Conservation (phyloP, 441 rosid genomes). For the Populus hybrid region DNA sequence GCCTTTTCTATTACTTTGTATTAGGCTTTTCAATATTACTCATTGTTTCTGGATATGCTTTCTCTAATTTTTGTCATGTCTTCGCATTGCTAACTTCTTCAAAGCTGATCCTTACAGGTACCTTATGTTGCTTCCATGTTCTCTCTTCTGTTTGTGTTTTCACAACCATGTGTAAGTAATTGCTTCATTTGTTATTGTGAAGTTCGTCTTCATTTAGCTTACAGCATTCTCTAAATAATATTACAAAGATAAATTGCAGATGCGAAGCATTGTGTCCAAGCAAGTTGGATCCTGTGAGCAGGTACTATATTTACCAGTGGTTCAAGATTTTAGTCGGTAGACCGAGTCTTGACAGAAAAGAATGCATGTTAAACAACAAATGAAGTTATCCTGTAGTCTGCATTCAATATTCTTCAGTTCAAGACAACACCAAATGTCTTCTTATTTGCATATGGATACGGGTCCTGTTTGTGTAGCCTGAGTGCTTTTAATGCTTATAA, state of each 20-base stretch:
- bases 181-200: slow-evolving; percentile 2
- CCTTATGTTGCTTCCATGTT: slow-evolving; percentile 71
- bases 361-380: neutral
- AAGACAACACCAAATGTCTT: neutral
- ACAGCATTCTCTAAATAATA: neutral
- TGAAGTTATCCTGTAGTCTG: neutral
- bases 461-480: too few relatives aligned
- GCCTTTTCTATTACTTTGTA: neutral
- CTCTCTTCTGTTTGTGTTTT: slow-evolving; percentile 54
- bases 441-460: neutral
- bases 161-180: slow-evolving; percentile 76
- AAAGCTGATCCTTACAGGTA: slow-evolving; percentile 43
- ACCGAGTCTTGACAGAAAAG: neutral
- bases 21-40: neutral
- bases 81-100: slow-evolving; percentile 24
- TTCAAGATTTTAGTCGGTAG: neutral
- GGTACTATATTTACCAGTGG: slow-evolving; percentile 33
- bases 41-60: neutral
- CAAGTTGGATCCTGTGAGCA: slow-evolving; percentile 81
- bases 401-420: neutral
- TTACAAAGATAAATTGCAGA: slow-evolving; percentile 36
- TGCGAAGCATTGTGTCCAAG: slow-evolving; percentile 82
- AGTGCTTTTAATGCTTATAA: neutral
- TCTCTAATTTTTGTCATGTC: neutral
- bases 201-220: neutral